phyloP scores from a whole-genome alignment of 345 rosid genomes.

The Aquilaria sinensis region DNA sequence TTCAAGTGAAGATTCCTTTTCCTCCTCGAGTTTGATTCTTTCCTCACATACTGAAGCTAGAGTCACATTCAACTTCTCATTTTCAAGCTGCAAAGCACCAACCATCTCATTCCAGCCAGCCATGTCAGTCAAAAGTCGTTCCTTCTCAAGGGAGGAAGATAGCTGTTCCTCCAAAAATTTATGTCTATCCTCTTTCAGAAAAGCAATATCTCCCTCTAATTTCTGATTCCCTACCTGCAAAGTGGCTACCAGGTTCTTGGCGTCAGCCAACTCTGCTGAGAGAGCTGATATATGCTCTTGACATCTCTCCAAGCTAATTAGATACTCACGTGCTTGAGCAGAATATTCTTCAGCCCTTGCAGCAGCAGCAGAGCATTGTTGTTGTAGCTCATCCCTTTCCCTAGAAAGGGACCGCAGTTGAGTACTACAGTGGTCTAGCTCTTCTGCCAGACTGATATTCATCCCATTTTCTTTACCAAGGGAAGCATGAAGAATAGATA shows the following conservation, averaged over 20 bases:
- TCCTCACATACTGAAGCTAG: constrained; percentile 32
- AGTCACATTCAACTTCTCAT: constrained; percentile 30
- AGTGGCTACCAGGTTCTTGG: constrained; percentile 30
- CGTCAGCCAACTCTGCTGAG: constrained; percentile 42
- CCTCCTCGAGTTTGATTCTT: constrained; percentile 42
- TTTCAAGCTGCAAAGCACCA: constrained; percentile 49
- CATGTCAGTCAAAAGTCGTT: constrained; percentile 47
- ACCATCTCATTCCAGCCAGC: constrained; percentile 44
- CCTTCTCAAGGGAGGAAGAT: constrained; percentile 32
- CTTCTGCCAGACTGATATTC: constrained; percentile 40
- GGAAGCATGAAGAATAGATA: constrained; percentile 39
- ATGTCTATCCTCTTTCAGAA: constrained; percentile 41
- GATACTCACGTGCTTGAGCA: constrained; percentile 45
- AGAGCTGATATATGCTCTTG: constrained; percentile 30
- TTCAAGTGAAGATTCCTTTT: constrained; percentile 38
- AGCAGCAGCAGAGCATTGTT: constrained; percentile 40
- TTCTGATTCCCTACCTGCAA: constrained; percentile 53
- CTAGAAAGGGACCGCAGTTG: constrained; percentile 35
- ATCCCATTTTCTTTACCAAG: constrained; percentile 28
- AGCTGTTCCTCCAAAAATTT: constrained; percentile 39
- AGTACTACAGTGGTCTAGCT: constrained; percentile 53
- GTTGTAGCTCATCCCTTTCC: constrained; percentile 41
- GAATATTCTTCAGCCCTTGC: constrained; percentile 45
- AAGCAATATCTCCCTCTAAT: constrained; percentile 37
- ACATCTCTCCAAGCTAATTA: constrained; percentile 50